Base-by-base conservation (phyloP, 2,329 filamentous ascomycete genomes). In the Tetracladium maxilliforme region DNA sequence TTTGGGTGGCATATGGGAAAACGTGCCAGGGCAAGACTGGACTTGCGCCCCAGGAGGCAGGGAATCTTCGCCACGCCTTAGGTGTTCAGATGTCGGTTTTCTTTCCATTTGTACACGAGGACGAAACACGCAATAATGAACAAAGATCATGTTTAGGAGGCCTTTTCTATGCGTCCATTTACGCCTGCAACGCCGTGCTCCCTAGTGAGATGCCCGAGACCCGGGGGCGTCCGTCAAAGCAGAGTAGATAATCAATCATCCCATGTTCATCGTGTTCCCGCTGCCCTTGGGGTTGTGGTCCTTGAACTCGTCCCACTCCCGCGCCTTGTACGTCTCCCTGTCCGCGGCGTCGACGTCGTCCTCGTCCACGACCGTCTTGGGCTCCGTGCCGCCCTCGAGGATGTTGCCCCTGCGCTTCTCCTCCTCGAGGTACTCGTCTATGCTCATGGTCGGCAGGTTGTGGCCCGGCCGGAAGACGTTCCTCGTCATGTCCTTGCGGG, bases 401-500 rank as follows among this genome's bases (percentile, higher is more conserved):
- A 98, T 86, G 12, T 82, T 82, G 10, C 90, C 90, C 33, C 80
- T 62, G 36, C 69, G 66, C 43, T 68, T 67, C 56, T 95, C 90
- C 50, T 95, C 87, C 26, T 92, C 90, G 10, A 98, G 60, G 44
- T 95, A 98, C 54, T 98, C 90, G 39, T 98, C 90, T 33, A 98
- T 94, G 2, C 72, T 81, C 90, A 98, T 95, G 4, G 90, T 95
- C 1, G 90, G 90, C 30, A 98, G 56, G 51, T 82, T 94, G 47
- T 98, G 90, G 6, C 90, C 83, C 1, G 83, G 71, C 28, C 81
- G 67, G 51, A 98, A 98, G 1, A 98, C 87, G 4, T 78, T 78
- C 30, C 74, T 63, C 31, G 74, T 69, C 30, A 93, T 51, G 32
- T 83, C 74, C 33, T 82, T 71, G 19, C 90, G 68, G 36, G 64